These are phyloP conservation scores for Niveomyces coronatus DNA, from an alignment of 2,329 filamentous ascomycete genomes.

Conservation along the genomic window DNA sequence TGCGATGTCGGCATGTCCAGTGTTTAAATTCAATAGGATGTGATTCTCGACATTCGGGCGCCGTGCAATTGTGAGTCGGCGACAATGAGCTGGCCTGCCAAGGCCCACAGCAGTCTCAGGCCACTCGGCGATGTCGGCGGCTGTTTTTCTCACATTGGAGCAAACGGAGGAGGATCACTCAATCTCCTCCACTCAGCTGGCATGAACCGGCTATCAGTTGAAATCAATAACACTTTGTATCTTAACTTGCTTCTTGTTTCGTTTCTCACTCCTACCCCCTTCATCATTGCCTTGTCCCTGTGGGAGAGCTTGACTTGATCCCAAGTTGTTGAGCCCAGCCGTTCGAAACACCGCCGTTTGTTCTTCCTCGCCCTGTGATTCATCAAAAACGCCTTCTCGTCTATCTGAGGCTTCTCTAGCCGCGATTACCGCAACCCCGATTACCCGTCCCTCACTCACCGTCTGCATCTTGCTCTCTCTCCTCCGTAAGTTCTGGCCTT, in stretches of 20 bases:
- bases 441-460: background rate
- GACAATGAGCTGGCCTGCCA: background rate
- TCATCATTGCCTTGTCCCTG: background rate
- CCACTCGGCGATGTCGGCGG: conserved; percentile 5
- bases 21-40: background rate
- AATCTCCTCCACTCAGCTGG: too few relatives aligned
- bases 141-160: background rate
- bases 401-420: too few relatives aligned
- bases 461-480: too few relatives aligned
- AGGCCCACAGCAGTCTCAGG: background rate
- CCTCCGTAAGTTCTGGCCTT: too few relatives aligned
- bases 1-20: background rate
- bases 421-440: too few relatives aligned
- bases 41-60: background rate
- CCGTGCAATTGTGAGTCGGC: background rate
- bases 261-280: too few relatives aligned
- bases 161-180: conserved; percentile 5
- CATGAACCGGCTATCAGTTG: background rate
- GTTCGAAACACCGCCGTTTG: background rate
- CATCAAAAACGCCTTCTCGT: too few relatives aligned
- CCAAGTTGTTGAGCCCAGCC: conserved; percentile 1
- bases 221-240: background rate
- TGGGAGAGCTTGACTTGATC: conserved; percentile 4
- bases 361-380: background rate
- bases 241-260: background rate